Conservation (phyloP, 1,139 yeast genomes). For the Saccharomyces hybrid region DNA sequence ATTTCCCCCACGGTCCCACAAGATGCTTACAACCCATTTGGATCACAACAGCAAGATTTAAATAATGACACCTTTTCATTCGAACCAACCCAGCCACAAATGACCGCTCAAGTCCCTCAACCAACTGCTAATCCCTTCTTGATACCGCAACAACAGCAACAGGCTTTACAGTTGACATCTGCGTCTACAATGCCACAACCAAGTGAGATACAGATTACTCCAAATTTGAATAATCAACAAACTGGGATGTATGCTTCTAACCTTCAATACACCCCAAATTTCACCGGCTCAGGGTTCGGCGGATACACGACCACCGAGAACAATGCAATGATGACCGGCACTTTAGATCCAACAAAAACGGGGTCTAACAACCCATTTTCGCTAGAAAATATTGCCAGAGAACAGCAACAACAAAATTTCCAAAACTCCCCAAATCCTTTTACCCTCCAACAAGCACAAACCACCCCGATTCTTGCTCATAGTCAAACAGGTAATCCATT, state of each 20-base stretch:
- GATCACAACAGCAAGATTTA: conserved; percentile 15
- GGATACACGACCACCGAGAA: conserved; percentile 33
- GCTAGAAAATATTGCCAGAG: conserved; percentile 9
- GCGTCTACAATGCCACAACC: conserved; percentile 37
- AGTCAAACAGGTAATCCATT: background rate
- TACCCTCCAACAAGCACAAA: conserved; percentile 1
- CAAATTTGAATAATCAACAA: background rate
- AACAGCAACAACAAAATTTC: conserved; percentile 3
- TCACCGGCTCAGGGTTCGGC: conserved; percentile 55
- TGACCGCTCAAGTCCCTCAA: background rate
- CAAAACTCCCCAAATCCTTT: conserved; percentile 2
- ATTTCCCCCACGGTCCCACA: conserved; percentile 25
- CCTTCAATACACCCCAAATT: conserved; percentile 29
- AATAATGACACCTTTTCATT: conserved; percentile 10
- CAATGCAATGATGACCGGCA: conserved; percentile 3
- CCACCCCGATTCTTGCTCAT: background rate
- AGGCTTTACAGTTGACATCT: conserved; percentile 29
- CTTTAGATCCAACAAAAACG: conserved; percentile 13
- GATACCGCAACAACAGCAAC: conserved; percentile 13
- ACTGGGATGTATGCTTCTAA: conserved; percentile 11
- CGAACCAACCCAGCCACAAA: conserved; percentile 14
- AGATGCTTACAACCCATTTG: conserved; percentile 27
- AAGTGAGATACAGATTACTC: background rate
- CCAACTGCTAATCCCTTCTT: conserved; percentile 14
- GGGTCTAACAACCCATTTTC: conserved; percentile 27